These are phyloP conservation scores for Clonostachys sp. DNA, from an alignment of 2,329 filamentous ascomycete genomes.

Conservation along the genomic window DNA sequence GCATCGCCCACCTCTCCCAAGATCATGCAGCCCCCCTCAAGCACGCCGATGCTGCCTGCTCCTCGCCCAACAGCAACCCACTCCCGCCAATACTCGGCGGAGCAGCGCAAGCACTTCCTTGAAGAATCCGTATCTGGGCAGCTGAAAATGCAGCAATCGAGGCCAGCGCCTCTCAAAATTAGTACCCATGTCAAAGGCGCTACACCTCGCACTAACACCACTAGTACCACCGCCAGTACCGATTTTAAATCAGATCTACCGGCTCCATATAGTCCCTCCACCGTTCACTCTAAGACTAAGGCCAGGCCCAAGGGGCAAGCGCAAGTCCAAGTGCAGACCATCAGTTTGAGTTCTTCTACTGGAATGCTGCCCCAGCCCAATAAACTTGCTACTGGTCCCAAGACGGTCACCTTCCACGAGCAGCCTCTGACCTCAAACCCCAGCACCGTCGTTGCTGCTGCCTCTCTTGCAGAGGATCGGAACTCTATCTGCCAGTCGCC, in stretches of 20 bases:
- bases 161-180: background rate
- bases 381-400: background rate
- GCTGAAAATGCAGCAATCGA: too few relatives aligned
- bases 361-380: background rate
- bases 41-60: too few relatives aligned
- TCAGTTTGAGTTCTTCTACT: background rate
- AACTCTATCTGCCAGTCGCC: conserved; percentile 54
- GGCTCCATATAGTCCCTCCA: background rate
- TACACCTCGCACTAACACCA: background rate
- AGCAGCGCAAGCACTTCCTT: too few relatives aligned
- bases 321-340: background rate
- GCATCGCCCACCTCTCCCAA: too few relatives aligned
- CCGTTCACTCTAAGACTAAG: background rate
- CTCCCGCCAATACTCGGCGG: too few relatives aligned
- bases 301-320: background rate
- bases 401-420: background rate
- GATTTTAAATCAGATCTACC: background rate
- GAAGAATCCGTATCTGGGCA: too few relatives aligned
- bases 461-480: conserved; percentile 12
- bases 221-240: background rate
- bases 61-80: too few relatives aligned
- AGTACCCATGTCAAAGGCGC: background rate
- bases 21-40: too few relatives aligned
- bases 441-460: background rate
- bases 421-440: background rate